Percentiles rank a stretch among this genome's conserved stretches.
phyloP scores from a whole-genome alignment of 148 eudicot species.

The Vaccinium myrtillus region DNA sequence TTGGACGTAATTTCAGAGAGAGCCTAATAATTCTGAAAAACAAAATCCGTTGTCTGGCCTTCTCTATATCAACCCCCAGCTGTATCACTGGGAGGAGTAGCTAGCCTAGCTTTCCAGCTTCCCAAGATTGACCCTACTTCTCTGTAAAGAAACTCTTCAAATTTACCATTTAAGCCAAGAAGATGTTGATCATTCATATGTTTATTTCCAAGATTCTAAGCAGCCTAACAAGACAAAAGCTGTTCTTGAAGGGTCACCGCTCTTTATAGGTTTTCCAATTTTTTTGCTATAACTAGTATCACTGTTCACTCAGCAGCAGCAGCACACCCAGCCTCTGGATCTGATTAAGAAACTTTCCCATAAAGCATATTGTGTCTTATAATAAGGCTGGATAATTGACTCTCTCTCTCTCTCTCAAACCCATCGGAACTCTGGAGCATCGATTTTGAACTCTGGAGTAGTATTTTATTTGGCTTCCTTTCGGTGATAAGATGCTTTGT shows the following conservation, averaged over 20 bases:
- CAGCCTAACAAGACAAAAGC: neutral
- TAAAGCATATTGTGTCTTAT: neutral
- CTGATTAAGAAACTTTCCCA: neutral
- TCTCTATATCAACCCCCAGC: neutral
- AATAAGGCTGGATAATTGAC: neutral
- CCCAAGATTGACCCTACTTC: neutral
- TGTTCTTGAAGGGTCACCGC: neutral
- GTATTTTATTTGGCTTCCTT: neutral
- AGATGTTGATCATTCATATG: neutral
- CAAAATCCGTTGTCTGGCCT: neutral
- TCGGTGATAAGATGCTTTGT: neutral
- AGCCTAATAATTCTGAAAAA: neutral
- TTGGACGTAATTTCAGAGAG: neutral
- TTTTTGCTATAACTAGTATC: too few relatives aligned
- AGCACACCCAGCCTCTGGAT: neutral
- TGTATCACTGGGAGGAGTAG: neutral
- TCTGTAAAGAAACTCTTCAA: too few relatives aligned
- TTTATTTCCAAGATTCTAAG: neutral
- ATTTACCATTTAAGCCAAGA: neutral
- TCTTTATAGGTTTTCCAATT: neutral
- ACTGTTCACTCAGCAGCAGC: neutral
- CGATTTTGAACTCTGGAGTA: neutral
- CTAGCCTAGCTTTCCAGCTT: conserved; percentile 8
- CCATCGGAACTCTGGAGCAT: neutral
- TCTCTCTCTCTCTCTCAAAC: neutral